Base-by-base conservation (phyloP, 345 rosid species). In the Theobroma cacao region DNA sequence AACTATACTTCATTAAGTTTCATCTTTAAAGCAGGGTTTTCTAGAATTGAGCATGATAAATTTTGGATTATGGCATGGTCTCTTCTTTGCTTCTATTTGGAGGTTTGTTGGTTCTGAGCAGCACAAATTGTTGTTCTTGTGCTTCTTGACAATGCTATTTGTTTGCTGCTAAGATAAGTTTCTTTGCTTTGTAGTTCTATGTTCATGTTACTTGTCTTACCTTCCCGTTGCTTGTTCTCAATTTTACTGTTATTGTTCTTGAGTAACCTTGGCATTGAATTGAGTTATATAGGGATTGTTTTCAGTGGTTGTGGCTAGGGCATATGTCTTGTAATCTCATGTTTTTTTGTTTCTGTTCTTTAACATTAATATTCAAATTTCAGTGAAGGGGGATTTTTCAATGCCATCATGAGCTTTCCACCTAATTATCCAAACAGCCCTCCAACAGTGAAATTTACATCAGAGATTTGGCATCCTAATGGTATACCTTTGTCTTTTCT, bases 381-480 rank as follows among this genome's bases (percentile, higher is more conserved):
- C 86, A 96, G 99, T 81, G 98, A 96, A 77, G 99, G 99, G 81
- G 99, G 99, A 26, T 96, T 91, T 82, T 96, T 94, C 79, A 92
- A 92, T 84, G 98, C 98, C 40, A 85, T 94, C 38, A 92, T 96
- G 98, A 90, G 90, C 76, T 96, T 96, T 81, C 99, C 98, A n/a
- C 84, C 87, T 47, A 89, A 96, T 78, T 96, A 96, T 58, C 99
- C 99, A 3, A 88, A 88, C 70, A 94, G 97, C 75, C 98, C 99
- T 30, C 97, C 99, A 0, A 87, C 94, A 0, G 94, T 94, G 75
- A 90, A 90, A 89, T 96, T 96, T 82, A 90, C 93, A 26, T 90
- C 98, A 22, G 99, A 96, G 82, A 72, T 96, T 81, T 96, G 99
- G 99, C 99, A 96, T 87, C 99, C 98, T 53, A 96, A 96, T 62